phyloP scores from a whole-genome alignment of 179 eudicot genomes.

The Beta corolliflora region DNA sequence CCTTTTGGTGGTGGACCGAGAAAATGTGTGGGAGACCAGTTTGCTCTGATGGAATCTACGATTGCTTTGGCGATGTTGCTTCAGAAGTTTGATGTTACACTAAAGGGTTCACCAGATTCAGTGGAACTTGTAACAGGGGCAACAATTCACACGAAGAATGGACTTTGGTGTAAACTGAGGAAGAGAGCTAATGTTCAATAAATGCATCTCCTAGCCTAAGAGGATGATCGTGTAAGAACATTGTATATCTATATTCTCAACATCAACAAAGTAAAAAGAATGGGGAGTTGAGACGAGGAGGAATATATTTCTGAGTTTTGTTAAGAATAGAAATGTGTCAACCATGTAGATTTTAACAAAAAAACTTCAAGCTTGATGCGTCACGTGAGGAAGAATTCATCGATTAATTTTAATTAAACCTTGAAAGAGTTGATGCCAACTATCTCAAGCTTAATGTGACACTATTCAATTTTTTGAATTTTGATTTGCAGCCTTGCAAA shows the following conservation, averaged over 20 bases:
- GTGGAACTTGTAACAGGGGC: slow-evolving; percentile 98
- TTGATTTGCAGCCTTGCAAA: too few species aligned
- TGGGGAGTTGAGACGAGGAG: neutral
- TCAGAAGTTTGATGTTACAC: slow-evolving; percentile 82
- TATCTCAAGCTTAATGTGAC: too few species aligned
- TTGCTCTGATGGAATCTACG: slow-evolving; percentile 99
- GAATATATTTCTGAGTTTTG: neutral
- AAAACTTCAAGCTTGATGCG: too few species aligned
- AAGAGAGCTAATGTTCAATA: slow-evolving; percentile 46
- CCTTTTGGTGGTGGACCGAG: slow-evolving; percentile 99
- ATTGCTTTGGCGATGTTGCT: slow-evolving; percentile 85
- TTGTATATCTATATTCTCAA: neutral
- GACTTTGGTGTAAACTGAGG: slow-evolving; percentile 82
- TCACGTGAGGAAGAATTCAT: too few species aligned
- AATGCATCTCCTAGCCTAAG: neutral
- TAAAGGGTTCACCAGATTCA: slow-evolving; percentile 74
- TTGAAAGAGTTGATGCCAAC: too few species aligned
- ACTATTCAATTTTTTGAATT: too few species aligned
- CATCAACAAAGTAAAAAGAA: too few species aligned
- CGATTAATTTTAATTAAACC: too few species aligned
- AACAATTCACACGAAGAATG: slow-evolving; percentile 92
- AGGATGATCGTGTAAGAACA: neutral
- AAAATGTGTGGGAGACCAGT: slow-evolving; percentile 97
- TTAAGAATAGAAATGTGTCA: too few species aligned
- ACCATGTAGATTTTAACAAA: too few species aligned